These are phyloP conservation scores for Anisodus tanguticus DNA, from an alignment of 257 asterid species.

Conservation along the genomic window DNA sequence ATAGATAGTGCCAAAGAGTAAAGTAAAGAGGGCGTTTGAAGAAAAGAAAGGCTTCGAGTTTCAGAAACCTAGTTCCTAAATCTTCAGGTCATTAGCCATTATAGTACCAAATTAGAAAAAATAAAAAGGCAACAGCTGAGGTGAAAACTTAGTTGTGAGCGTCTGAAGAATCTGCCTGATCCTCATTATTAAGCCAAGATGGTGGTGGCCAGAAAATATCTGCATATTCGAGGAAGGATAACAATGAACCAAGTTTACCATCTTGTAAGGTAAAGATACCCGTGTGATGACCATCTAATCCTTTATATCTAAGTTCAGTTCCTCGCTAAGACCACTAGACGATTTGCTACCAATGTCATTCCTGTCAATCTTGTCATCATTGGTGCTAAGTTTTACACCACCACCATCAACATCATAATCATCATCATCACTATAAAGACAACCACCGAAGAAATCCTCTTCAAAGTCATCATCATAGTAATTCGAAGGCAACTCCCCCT, in stretches of 20 bases:
- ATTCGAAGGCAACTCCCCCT: neutral
- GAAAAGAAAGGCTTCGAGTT: neutral
- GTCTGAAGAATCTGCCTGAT: neutral
- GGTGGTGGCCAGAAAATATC: neutral
- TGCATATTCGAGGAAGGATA: neutral
- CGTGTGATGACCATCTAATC: neutral
- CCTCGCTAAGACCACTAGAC: neutral
- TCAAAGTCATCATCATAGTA: no score
- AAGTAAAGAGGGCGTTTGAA: neutral
- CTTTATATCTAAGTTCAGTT: neutral
- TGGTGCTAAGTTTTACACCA: no score
- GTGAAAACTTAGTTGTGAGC: neutral
- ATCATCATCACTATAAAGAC: no score
- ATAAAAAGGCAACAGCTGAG: neutral
- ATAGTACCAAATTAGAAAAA: no score
- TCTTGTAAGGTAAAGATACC: neutral
- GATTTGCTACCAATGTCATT: no score
- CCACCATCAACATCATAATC: no score
- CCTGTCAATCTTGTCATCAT: no score
- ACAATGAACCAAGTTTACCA: neutral
- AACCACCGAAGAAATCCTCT: no score
- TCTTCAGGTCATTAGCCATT: neutral
- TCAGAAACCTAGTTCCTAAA: neutral
- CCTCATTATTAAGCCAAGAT: neutral
- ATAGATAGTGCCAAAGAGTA: neutral